Evolutionary conservation across 352 stramenopile genomes (phyloP), one percentile per base, ranked within the genome.

Genomic region (Phytophthora fragariae): DNA sequence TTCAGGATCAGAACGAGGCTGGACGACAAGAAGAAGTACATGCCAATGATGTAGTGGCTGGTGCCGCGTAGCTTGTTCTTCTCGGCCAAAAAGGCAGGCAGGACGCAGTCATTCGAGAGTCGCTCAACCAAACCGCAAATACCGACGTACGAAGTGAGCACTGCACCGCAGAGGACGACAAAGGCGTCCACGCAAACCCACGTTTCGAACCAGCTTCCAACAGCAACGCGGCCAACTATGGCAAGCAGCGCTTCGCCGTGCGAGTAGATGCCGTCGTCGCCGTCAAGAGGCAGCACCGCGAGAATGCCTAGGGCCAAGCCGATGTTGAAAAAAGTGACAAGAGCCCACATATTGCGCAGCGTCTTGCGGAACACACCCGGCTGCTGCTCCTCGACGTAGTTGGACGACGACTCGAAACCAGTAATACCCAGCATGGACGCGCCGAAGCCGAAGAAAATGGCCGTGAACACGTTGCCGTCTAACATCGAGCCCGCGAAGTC

Each of bases 351-450:
- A 65, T 93, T 93, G 44, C 81, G 79, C 17, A 90, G 74, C 14
- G 82, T 86, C 74, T 86, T 84, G 63, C 78, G 76, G 54, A 97
- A 97, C 35, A 97, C 90, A 29, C 91, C 88, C 0, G 83, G 78
- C 12, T 70, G 65, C 57, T 97, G 90, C 63, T 96, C 89, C 67
- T 98, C 90, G 1, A 98, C 88, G 69, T 95, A 97, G 56, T 97
- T 88, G 10, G 89, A 84, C 35, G 84, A 94, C 1, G 79, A 92
- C 76, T 98, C 92, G 56, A 98, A 98, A 17, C 92, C 92, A 3
- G 84, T 94, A 59, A 97, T 93, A 61, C 92, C 92, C 7, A 98
- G 79, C 85, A 98, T 94, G 1, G 92, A 84, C 5, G 83, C 84
- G 33, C 71, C 79, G 57, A 86, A 91, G 41, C 89, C 89, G 63